Base-by-base conservation (phyloP, 2,329 filamentous ascomycete species). In the Sarocladiaceae sp. region DNA sequence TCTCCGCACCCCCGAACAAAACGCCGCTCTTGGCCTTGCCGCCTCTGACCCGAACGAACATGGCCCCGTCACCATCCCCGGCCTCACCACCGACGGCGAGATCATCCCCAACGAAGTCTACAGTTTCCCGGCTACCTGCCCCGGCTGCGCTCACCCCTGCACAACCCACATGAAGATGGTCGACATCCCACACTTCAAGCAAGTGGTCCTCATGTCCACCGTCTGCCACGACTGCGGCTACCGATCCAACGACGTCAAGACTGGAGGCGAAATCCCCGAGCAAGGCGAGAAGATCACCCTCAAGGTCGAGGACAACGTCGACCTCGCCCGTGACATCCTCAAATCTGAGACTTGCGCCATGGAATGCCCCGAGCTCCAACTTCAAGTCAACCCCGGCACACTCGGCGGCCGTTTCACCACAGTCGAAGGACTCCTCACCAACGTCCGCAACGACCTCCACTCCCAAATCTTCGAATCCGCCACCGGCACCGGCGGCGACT, bases 101-200 rank as follows among this genome's bases (percentile, higher is more conserved):
- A 94, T 97, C 61, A 79, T 94, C 46, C 90, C 95, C 57, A 88
- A 96, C 66, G 87, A 96, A 68, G 88, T 97, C 25, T 97, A 97
- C 75, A 86, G 84, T 54, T 94, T 99, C 72, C 93, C 93, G 2
- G 87, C 92, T 6, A 88, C 84, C 53, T 99, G 94, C 69, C 94
- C 94, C 0, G 93, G 90, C 56, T 99, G 94, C 76, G 85, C 86
- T 64, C 88, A 88, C 69, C 74, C 83, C 4, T 97, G 92, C 71
- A 84, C 84, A 3, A 96, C 95, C 10, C 92, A 96, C 70, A 97
- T 97, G 90, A 96, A 97, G 76, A 96, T 96, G 86, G 90, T 97
- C 53, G 90, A 96, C 63, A 97, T 99, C 56, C 94, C 94, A 1
- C 88, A 96, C 72, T 99, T 99, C 76, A 96, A 97, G 73, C 90